Conservation (phyloP, 805 yeast species). For the Lipomyces spencermartinsiae region DNA sequence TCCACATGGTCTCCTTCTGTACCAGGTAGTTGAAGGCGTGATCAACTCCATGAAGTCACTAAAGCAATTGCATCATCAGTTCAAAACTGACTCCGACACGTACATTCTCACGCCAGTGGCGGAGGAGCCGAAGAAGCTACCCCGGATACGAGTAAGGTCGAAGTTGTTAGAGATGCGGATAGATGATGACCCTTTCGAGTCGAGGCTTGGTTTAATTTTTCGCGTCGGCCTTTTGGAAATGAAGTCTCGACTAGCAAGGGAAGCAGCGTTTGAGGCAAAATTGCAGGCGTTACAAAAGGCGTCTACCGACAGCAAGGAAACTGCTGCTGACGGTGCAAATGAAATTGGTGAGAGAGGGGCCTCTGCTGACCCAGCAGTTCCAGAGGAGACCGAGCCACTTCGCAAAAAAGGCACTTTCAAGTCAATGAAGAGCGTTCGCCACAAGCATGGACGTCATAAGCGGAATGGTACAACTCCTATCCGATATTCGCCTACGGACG, state of each 20-base stretch:
- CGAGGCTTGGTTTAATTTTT: constrained; percentile 66
- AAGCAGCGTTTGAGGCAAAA: constrained; percentile 50
- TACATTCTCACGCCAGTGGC: constrained; percentile 37
- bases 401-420: constrained; percentile 21
- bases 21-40: constrained; percentile 79
- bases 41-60: constrained; percentile 70
- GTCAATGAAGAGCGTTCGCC: constrained; percentile 22
- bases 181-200: constrained; percentile 91
- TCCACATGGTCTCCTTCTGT: constrained; percentile 77
- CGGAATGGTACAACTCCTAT: constrained; percentile 10
- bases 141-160: constrained; percentile 62
- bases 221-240: constrained; percentile 67
- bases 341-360: constrained; percentile 2
- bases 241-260: constrained; percentile 61
- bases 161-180: constrained; percentile 65
- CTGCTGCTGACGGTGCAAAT: not conserved
- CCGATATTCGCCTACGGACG: constrained; percentile 37
- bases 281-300: constrained; percentile 38
- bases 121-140: constrained; percentile 43
- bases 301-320: constrained; percentile 3
- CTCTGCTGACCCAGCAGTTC: not conserved
- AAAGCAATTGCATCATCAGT: constrained; percentile 55
- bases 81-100: constrained; percentile 40
- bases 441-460: constrained; percentile 10
- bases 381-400: not conserved